Evolutionary conservation across 2,329 filamentous ascomycete species (phyloP).

Genomic region (Ophiostoma montium): DNA sequence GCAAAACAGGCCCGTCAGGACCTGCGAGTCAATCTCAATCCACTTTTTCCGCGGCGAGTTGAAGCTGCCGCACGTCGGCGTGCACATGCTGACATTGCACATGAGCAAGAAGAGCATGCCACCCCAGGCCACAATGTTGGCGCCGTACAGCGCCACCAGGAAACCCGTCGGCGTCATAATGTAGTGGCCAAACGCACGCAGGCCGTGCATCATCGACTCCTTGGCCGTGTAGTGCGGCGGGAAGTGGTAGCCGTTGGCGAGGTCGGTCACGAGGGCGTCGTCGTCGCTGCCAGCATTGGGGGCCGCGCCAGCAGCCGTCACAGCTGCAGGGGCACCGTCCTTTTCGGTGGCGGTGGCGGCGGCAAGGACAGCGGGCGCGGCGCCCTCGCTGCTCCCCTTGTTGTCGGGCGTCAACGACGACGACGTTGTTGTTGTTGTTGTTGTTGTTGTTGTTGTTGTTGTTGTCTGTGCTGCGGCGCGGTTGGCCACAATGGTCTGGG

Average conservation of each 20-base stretch:
- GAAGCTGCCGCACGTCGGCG: slow-evolving; percentile 54
- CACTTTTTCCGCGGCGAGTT: slow-evolving; percentile 66
- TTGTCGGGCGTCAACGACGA: not conserved
- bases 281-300: not conserved
- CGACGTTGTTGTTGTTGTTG: not conserved
- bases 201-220: slow-evolving; percentile 41
- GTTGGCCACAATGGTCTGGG: not conserved
- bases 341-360: not conserved
- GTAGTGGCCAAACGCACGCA: slow-evolving; percentile 56
- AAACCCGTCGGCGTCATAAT: slow-evolving; percentile 63
- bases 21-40: slow-evolving; percentile 76
- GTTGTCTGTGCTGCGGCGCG: not conserved
- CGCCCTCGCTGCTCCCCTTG: not conserved
- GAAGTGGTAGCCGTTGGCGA: slow-evolving; percentile 52
- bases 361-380: not conserved
- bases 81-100: slow-evolving; percentile 64
- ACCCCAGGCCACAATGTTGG: slow-evolving; percentile 79
- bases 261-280: slow-evolving; percentile 20
- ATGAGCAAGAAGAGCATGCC: slow-evolving; percentile 82
- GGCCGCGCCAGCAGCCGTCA: not conserved
- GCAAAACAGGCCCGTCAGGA: slow-evolving; percentile 74
- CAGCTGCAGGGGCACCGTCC: not conserved
- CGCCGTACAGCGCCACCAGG: slow-evolving; percentile 60
- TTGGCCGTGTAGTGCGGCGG: slow-evolving; percentile 46
- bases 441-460: not conserved